Base-by-base conservation (phyloP, 495 filamentous ascomycete genomes). In the Lasiosphaeriaceae sp. region DNA sequence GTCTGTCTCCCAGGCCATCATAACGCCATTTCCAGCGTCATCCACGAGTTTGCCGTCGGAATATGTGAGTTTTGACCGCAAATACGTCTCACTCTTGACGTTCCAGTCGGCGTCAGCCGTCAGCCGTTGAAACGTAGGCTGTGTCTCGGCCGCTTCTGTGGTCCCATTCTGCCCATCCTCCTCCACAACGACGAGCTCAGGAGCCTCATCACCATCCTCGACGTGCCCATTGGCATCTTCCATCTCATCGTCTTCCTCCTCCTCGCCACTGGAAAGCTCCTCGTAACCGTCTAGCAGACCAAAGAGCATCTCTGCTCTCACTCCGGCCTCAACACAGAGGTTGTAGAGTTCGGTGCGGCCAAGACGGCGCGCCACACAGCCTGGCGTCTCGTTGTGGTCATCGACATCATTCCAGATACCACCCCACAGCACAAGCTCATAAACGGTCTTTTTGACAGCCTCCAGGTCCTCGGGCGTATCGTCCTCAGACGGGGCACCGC, bases 331-430 rank as follows among this genome's bases (percentile, higher is more conserved):
- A 1, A 97, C 92, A 64, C 93, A 85, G 35, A 92, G 65, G 19
- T 89, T 83, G 66, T 98, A 98, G 46, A 96, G 68, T 53, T 86
- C 84, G n/a, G 65, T 74, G 59, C 87, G 70, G 0, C 86, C 86
- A 14, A 96, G 72, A 31, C 91, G 75, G 39, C 75, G 75, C 11
- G 94, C 94, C 17, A 97, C 65, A 73, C 95, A 97, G 1, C 90
- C 94, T 0, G 94, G 93, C 14, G 95, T 98, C 79, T 97, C 92
- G 55, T 88, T 80, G 45, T 88, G 84, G 37, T 76, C 72, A 47
- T 97, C 90, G 3, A 98, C 76, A 69, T 96, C 92, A 72, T 98
- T 98, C 94, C 94, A 98, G 53, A 97, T 96, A 5, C 90, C 95
- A 2, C 94, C 94, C 66, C 89, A 84, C 62, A 91, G 77, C 50